phyloP scores from a whole-genome alignment of 306 rosid species.

The Senna siamea region DNA sequence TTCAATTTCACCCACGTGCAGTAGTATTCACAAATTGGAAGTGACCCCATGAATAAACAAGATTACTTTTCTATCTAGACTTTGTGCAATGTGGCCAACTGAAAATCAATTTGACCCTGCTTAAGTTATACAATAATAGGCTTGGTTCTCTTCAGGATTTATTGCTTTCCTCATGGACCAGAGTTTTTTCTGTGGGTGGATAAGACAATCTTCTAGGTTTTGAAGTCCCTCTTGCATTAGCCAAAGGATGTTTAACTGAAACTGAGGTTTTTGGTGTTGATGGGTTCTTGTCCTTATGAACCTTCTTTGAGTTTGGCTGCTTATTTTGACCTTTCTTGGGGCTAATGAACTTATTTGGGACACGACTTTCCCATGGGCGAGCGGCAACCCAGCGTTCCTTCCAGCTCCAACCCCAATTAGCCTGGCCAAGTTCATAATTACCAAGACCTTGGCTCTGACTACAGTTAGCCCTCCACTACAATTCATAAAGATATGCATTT shows the following conservation, averaged over 20 bases:
- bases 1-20: slow-evolving; percentile 27
- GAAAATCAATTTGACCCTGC: slow-evolving; percentile 40
- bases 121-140: slow-evolving; percentile 24
- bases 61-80: slow-evolving; percentile 30
- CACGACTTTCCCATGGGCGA: slow-evolving; percentile 98
- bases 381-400: slow-evolving; percentile 98
- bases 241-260: slow-evolving; percentile 46
- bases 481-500: slow-evolving; percentile 42
- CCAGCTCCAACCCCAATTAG: slow-evolving; percentile 99
- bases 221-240: slow-evolving; percentile 58
- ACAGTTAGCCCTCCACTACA: slow-evolving; percentile 93
- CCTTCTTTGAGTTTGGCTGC: slow-evolving; percentile 65
- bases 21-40: slow-evolving; percentile 39
- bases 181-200: slow-evolving; percentile 56
- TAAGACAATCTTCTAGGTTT: slow-evolving; percentile 73
- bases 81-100: slow-evolving; percentile 39
- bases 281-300: slow-evolving; percentile 51
- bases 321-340: slow-evolving; percentile 58
- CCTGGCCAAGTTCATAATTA: slow-evolving; percentile 68
- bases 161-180: slow-evolving; percentile 43
- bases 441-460: slow-evolving; percentile 80
- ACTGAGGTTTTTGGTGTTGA: slow-evolving; percentile 54
- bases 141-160: slow-evolving; percentile 44
- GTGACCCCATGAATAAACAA: slow-evolving; percentile 41
- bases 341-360: slow-evolving; percentile 42